Evolutionary conservation across 495 filamentous ascomycete species (phyloP).

Genomic region (Entonaema liquescens): DNA sequence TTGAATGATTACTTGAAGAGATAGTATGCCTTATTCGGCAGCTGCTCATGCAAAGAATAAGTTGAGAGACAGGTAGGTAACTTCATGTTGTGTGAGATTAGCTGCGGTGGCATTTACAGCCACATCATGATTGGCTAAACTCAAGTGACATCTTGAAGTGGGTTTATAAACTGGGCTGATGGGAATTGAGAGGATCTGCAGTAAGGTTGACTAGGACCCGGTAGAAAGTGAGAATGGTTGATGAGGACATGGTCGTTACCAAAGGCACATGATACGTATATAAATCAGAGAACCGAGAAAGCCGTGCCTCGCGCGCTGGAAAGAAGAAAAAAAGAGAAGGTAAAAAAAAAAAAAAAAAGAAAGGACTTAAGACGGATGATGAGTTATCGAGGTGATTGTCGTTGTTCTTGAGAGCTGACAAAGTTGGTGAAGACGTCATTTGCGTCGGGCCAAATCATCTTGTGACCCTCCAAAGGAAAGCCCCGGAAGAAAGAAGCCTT

Average conservation of each 20-base stretch:
- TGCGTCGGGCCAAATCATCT: slow-evolving; percentile 25
- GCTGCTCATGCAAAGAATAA: slow-evolving; percentile 36
- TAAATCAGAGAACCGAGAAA: slow-evolving; percentile 22
- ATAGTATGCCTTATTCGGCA: slow-evolving; percentile 32
- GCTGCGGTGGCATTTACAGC: slow-evolving; percentile 32
- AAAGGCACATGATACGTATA: slow-evolving; percentile 8
- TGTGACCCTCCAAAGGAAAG: slow-evolving; percentile 40
- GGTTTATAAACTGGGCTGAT: slow-evolving; percentile 40
- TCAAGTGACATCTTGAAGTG: slow-evolving; percentile 15
- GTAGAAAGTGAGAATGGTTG: slow-evolving; percentile 24
- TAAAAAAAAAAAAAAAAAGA: not conserved
- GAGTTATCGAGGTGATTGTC: slow-evolving; percentile 31
- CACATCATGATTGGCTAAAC: slow-evolving; percentile 26
- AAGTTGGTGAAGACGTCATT: slow-evolving; percentile 41
- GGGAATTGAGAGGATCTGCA: slow-evolving; percentile 37
- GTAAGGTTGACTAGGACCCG: slow-evolving; percentile 30
- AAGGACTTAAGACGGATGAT: slow-evolving; percentile 12
- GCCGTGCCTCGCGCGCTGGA: slow-evolving; percentile 27
- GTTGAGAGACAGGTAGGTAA: slow-evolving; percentile 22
- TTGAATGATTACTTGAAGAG: slow-evolving; percentile 26
- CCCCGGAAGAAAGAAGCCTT: slow-evolving; percentile 21
- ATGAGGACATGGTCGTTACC: slow-evolving; percentile 31
- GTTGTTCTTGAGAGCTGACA: slow-evolving; percentile 19
- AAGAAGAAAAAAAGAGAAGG: slow-evolving; percentile 2
- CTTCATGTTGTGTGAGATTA: slow-evolving; percentile 31